phyloP scores from a whole-genome alignment of 2,329 filamentous ascomycete species.

The Phoma sp. region DNA sequence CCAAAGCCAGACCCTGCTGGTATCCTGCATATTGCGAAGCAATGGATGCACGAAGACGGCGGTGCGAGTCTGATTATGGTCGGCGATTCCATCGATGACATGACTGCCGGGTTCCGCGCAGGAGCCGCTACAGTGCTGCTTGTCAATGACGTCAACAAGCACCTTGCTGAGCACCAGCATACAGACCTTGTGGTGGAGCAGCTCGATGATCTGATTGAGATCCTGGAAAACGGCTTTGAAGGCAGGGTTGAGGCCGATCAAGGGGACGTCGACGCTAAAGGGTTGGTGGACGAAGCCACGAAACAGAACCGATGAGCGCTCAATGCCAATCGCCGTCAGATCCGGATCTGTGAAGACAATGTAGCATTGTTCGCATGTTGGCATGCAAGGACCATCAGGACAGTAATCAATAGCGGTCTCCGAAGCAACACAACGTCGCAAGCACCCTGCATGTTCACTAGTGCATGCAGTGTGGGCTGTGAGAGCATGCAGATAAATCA shows the following conservation, averaged over 20 bases:
- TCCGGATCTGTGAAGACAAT: neutral
- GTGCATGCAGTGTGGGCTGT: neutral
- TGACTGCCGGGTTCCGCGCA: slow-evolving; percentile 82
- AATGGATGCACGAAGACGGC: slow-evolving; percentile 66
- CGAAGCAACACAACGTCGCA: slow-evolving; percentile 16
- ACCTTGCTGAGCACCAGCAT: slow-evolving; percentile 73
- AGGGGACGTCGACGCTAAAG: slow-evolving; percentile 35
- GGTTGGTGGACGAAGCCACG: slow-evolving; percentile 28
- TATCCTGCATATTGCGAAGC: slow-evolving; percentile 81
- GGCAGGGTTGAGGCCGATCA: slow-evolving; percentile 52
- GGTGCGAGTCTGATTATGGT: slow-evolving; percentile 61
- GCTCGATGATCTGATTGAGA: slow-evolving; percentile 77
- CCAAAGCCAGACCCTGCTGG: slow-evolving; percentile 90
- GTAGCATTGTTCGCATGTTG: slow-evolving; percentile 3
- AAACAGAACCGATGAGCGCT: neutral
- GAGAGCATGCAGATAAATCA: slow-evolving; percentile 8
- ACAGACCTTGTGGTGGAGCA: slow-evolving; percentile 75
- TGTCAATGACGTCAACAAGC: slow-evolving; percentile 78
- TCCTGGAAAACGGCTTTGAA: slow-evolving; percentile 78
- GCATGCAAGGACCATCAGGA: slow-evolving; percentile 6
- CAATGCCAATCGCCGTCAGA: neutral
- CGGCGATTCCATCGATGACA: slow-evolving; percentile 82
- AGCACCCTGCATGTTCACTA: slow-evolving; percentile 5
- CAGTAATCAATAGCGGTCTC: slow-evolving; percentile 4
- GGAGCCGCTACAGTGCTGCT: slow-evolving; percentile 92